Evolutionary conservation across 2,329 filamentous ascomycete species (phyloP).

Genomic region (Xylaria digitata): DNA sequence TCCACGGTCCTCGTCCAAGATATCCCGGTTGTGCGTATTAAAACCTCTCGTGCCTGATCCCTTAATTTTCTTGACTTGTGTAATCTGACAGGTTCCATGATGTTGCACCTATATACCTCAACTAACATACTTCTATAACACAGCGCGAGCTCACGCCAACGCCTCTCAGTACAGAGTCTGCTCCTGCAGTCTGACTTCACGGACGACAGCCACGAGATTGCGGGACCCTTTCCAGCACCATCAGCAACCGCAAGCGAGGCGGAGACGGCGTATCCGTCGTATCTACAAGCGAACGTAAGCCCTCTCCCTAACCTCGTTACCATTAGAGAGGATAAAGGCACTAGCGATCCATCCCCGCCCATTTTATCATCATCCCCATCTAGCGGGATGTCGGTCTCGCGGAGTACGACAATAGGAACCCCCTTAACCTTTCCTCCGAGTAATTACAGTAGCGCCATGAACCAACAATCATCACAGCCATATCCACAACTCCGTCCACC

Average conservation of each 20-base stretch:
- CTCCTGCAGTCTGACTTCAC: constrained; percentile 55
- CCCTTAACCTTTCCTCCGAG: neutral
- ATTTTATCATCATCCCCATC: neutral
- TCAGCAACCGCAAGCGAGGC: neutral
- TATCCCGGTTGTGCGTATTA: constrained; percentile 42
- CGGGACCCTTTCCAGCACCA: constrained; percentile 17
- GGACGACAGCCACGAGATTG: constrained; percentile 54
- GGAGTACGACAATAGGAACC: neutral
- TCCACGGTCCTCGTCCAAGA: constrained; percentile 38
- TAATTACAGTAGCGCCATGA: neutral
- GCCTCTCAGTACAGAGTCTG: constrained; percentile 55
- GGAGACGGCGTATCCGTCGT: neutral
- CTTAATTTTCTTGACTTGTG: too few relatives aligned
- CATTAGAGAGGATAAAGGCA: neutral
- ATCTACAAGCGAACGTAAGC: neutral
- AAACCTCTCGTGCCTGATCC: too few relatives aligned
- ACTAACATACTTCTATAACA: too few relatives aligned
- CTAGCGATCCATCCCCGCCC: neutral
- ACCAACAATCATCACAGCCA: neutral
- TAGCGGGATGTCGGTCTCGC: neutral
- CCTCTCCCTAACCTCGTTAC: neutral
- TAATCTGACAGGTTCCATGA: too few relatives aligned
- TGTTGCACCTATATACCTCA: too few relatives aligned
- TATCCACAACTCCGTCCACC: neutral
- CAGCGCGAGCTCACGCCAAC: constrained; percentile 48